Evolutionary conservation across 2,329 filamentous ascomycete genomes (phyloP), one percentile per base, ranked within the genome.

Genomic region (Corniculantispora saksenae): DNA sequence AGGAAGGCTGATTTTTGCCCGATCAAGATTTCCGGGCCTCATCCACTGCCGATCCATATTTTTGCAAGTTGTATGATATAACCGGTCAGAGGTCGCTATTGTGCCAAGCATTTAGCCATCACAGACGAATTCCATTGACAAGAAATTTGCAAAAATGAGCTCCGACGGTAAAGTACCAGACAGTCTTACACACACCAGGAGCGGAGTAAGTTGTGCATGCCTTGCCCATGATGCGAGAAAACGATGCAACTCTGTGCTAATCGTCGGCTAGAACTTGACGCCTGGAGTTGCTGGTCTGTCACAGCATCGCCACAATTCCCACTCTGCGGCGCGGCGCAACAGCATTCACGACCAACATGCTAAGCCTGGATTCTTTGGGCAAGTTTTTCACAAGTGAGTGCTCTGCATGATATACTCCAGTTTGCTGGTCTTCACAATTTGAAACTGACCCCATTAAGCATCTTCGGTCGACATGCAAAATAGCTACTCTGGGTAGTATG

Each of bases 391-490:
- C 47, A 61, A 45, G 58, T 61, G 12, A 53, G 58, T 61, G 3
- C 43, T 25, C 17, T 43, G n/a, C n/a, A n/a, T n/a, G 38, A 43
- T 15, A 6, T 43, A 21, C 27, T 3, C 0, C 25, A 21, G 2
- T 25, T 21, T 17, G 6, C 15, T 7, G 2, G 4, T 19, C 3
- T 15, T 56, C 15, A 2, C 7, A 10, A 9, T 5, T 3, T 4
- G 25, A 3, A 8, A 17, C 58, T 61, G 32, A 61, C 47, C 1
- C 19, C 45, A 12, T 23, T 9, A 23, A 60, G 58, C 17, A 29
- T 61, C 23, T 53, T 61, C 19, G 58, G 58, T 9, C 47, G 58
- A 12, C 58, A 61, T 35, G 58, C 58, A 47, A 61, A 61, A 23
- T 61, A 61, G 32, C 3, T 21, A 8, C 15, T 15, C 13, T 4